These are phyloP conservation scores for Phytopythium cucurbitacearum DNA, from an alignment of 352 stramenopile genomes.

Conservation along the genomic window DNA sequence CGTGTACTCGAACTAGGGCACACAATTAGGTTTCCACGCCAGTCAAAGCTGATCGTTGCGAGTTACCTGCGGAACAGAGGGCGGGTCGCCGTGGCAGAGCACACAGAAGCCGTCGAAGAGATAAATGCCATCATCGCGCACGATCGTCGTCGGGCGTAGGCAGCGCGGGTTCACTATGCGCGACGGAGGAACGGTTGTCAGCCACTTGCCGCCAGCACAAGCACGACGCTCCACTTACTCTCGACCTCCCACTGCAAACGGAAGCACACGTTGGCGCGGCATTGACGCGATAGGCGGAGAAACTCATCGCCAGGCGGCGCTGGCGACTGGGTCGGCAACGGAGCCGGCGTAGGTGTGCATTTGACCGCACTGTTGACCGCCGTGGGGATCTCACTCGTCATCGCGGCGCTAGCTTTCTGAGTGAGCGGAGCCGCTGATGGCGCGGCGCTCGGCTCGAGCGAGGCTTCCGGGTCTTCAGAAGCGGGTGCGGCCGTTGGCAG, in stretches of 20 bases:
- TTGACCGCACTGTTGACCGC: constrained; percentile 2
- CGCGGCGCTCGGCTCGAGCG: neutral
- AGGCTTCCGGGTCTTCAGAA: neutral
- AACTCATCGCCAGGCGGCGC: constrained; percentile 30
- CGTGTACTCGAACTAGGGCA: constrained; percentile 76
- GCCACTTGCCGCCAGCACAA: neutral
- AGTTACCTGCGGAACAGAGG: constrained; percentile 52
- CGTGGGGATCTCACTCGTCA: neutral
- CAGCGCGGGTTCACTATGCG: constrained; percentile 71
- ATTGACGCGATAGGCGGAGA: constrained; percentile 59
- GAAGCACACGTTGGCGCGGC: constrained; percentile 59
- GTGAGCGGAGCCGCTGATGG: too few relatives aligned
- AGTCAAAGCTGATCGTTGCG: neutral
- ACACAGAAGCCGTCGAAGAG: constrained; percentile 87
- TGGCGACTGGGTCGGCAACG: constrained; percentile 1
- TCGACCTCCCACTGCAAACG: constrained; percentile 78
- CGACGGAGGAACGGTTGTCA: neutral
- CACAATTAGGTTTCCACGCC: neutral
- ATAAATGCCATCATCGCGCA: constrained; percentile 56
- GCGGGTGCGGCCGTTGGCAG: neutral
- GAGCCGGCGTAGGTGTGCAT: neutral
- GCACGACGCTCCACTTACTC: constrained; percentile 27
- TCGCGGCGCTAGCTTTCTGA: neutral
- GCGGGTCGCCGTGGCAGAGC: constrained; percentile 58
- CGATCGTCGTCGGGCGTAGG: constrained; percentile 62